A percentile compares a stretch with the other conserved stretches of the same genome.
Conservation (phyloP, 257 asterid species). For the Linderniella brevidens region DNA sequence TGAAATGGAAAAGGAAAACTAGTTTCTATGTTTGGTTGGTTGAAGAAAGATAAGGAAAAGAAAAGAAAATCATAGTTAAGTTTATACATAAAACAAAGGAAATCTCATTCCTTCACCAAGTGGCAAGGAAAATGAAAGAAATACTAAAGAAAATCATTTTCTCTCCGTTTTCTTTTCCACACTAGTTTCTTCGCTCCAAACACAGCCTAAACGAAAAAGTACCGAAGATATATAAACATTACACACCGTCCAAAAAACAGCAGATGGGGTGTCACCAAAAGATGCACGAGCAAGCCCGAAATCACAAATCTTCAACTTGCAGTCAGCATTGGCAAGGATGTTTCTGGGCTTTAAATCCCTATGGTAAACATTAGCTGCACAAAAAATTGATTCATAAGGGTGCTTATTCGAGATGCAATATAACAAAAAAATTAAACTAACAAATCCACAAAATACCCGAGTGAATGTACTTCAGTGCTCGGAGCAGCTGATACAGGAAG, state of each 20-base stretch:
- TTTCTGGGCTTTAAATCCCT: slow-evolving; percentile 91
- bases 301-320: slow-evolving; percentile 96
- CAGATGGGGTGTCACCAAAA: slow-evolving; percentile 84
- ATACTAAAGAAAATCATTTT: too few relatives aligned
- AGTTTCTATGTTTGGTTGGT: too few relatives aligned
- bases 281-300: slow-evolving; percentile 97
- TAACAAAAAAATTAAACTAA: neutral
- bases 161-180: too few relatives aligned
- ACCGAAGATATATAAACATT: slow-evolving; percentile 1
- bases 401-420: neutral
- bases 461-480: slow-evolving; percentile 82
- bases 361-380: slow-evolving; percentile 83
- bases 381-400: slow-evolving; percentile 7
- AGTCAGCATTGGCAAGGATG: slow-evolving; percentile 96
- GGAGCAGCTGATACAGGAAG: slow-evolving; percentile 92
- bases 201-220: too few relatives aligned
- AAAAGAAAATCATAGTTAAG: neutral
- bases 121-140: too few relatives aligned
- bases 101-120: neutral
- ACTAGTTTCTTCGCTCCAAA: too few relatives aligned
- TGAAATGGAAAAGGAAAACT: too few relatives aligned
- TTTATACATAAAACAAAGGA: neutral
- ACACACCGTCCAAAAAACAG: slow-evolving; percentile 98
- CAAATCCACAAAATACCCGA: slow-evolving; percentile 27
- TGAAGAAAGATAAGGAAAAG: neutral